Evolutionary conservation across 228 moss, liverwort and hornwort genomes (phyloP).

Genomic region (Sphagnum magellanicum): DNA sequence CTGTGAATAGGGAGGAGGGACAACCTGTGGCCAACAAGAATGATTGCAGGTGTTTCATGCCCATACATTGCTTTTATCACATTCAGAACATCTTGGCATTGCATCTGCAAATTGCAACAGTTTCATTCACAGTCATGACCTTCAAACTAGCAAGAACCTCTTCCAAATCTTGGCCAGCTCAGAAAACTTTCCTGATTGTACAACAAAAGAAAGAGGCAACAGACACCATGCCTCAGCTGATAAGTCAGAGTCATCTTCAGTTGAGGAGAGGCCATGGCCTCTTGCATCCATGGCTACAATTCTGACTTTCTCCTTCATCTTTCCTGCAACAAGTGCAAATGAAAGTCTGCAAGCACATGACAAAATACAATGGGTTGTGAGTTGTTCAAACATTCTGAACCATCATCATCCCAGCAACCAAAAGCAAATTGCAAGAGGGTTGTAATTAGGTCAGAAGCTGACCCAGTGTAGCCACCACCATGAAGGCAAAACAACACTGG

Average conservation of each 20-base stretch:
- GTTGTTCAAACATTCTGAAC: not conserved
- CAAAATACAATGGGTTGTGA: too few species aligned
- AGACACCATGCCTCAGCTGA: constrained; percentile 83
- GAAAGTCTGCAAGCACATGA: constrained; percentile 53
- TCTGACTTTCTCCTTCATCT: constrained; percentile 92
- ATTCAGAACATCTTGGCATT: constrained; percentile 68
- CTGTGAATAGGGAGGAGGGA: constrained; percentile 2
- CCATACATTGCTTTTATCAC: constrained; percentile 70
- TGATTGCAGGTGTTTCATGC: constrained; percentile 65
- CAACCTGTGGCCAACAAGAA: constrained; percentile 94
- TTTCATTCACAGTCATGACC: too few species aligned
- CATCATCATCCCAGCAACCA: too few species aligned
- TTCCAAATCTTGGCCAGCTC: too few species aligned
- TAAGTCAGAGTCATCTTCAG: constrained; percentile 62
- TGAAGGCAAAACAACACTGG: constrained; percentile 98
- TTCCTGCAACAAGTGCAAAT: constrained; percentile 81
- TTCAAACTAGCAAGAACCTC: too few species aligned
- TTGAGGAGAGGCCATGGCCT: constrained; percentile 78
- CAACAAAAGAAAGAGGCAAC: not conserved
- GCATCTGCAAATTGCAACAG: constrained; percentile 38
- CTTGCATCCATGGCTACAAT: constrained; percentile 94
- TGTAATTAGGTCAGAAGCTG: constrained; percentile 9
- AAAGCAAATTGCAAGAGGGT: not conserved
- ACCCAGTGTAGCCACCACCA: constrained; percentile 98
- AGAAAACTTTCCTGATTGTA: too few species aligned